Conservation (phyloP, 1,139 yeast genomes). For the Kodamaea ohmeri region DNA sequence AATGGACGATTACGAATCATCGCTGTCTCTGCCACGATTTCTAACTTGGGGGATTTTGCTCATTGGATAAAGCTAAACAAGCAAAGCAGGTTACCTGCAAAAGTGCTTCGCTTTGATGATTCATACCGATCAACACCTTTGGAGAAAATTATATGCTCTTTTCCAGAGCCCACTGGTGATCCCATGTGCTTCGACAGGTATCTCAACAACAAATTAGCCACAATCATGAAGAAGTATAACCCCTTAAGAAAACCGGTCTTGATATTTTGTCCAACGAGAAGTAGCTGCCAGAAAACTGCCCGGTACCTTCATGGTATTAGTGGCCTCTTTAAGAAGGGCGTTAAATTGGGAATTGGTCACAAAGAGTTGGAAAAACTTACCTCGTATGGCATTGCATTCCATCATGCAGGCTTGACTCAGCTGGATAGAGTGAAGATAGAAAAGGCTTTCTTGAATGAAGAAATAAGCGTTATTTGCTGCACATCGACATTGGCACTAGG, state of each 20-base stretch:
- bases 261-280: slow-evolving; percentile 54
- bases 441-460: slow-evolving; percentile 40
- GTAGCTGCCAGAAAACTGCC: slow-evolving; percentile 46
- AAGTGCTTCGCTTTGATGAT: slow-evolving; percentile 41
- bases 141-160: slow-evolving; percentile 42
- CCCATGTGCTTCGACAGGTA: slow-evolving; percentile 44
- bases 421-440: slow-evolving; percentile 48
- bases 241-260: slow-evolving; percentile 39
- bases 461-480: slow-evolving; percentile 45
- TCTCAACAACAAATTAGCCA: slow-evolving; percentile 32
- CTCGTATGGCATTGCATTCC: slow-evolving; percentile 46
- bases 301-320: slow-evolving; percentile 24
- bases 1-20: slow-evolving; percentile 40
- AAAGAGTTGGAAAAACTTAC: slow-evolving; percentile 26
- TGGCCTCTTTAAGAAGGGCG: not conserved
- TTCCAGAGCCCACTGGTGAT: slow-evolving; percentile 25
- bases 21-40: slow-evolving; percentile 55
- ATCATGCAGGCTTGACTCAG: slow-evolving; percentile 55
- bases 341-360: slow-evolving; percentile 18
- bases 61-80: slow-evolving; percentile 33
- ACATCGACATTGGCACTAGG: slow-evolving; percentile 65
- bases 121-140: slow-evolving; percentile 45
- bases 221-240: slow-evolving; percentile 32
- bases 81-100: slow-evolving; percentile 21
- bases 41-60: slow-evolving; percentile 49